A percentile compares a stretch with the other conserved stretches of the same genome.
phyloP scores from a whole-genome alignment of 768 basidiomycete genomes.

The Mycena sanguinolenta region DNA sequence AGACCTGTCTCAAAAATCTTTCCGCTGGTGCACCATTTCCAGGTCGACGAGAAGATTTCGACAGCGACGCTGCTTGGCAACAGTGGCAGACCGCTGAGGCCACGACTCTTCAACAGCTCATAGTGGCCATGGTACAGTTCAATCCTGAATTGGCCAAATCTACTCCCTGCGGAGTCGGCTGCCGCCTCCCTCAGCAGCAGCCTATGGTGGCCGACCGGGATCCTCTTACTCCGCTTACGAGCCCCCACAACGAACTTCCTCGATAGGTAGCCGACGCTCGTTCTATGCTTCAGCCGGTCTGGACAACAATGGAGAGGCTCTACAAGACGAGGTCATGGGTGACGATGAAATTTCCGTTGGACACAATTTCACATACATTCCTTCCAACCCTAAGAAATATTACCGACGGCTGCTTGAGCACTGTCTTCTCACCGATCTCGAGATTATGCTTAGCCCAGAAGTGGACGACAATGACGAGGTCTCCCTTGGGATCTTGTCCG shows the following conservation, averaged over 20 bases:
- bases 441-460: conserved; percentile 89
- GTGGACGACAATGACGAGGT: conserved; percentile 98
- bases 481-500: conserved; percentile 89
- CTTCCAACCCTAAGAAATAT: conserved; percentile 86
- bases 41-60: conserved; percentile 89
- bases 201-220: conserved; percentile 66
- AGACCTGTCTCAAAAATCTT: conserved; percentile 94
- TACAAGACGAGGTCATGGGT: conserved; percentile 58
- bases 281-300: conserved; percentile 52
- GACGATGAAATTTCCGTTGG: conserved; percentile 82
- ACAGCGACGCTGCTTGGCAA: conserved; percentile 84
- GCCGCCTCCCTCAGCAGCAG: conserved; percentile 54
- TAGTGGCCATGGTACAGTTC: conserved; percentile 86
- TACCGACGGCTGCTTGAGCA: conserved; percentile 88
- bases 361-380: conserved; percentile 90
- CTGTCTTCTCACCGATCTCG: conserved; percentile 88
- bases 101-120: conserved; percentile 86
- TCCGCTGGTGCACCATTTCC: conserved; percentile 88
- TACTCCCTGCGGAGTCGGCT: conserved; percentile 67
- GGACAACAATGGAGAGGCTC: conserved; percentile 51
- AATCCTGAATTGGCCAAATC: conserved; percentile 92
- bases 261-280: conserved; percentile 79
- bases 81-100: conserved; percentile 89
- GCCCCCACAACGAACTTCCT: conserved; percentile 63
- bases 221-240: conserved; percentile 66